Base-by-base conservation (phyloP, 2,329 filamentous ascomycete genomes). In the Penicillium sp. region DNA sequence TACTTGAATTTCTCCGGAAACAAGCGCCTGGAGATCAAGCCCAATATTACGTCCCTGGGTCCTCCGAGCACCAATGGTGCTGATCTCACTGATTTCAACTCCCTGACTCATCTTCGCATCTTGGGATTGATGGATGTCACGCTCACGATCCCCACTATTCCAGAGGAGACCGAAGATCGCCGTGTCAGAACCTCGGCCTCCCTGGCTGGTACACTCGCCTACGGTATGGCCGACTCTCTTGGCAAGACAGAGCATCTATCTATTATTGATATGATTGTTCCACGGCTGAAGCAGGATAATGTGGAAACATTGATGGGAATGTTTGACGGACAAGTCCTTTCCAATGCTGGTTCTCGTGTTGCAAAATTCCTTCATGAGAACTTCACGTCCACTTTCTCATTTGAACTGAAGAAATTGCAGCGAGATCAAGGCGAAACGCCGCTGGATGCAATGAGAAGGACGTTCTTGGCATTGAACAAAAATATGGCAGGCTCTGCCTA, bases 91-190 rank as follows among this genome's bases (percentile, higher is more conserved):
- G 93, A 97, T 70, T 99, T 99, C 71, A 92, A 85, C 61, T 88
- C 89, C 0, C 79, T 99, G 40, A 79, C 81, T 47, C 93, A 96
- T 67, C 80, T 99, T 50, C 84, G 94, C 34, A 88, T 97, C 14
- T 81, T 99, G 35, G 94, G 94, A 26, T 76, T 99, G 66, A 99
- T 99, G 92, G 94, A 99, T 76, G 94, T 99, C 27, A 99, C 94
- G 0, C 83, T 97, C 58, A 97, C 90, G 16, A 91, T 93, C 43
- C 90, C 91, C 3, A 95, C 88, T 43, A 92, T 97, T 45, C 94
- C 94, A 0, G 94, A 99, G 66, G 89, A 97, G 71, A 96, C 88
- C 58, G 92, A 97, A 71, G 93, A 99, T 70, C 85, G 92, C 56
- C 89, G 94, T 80, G 91, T 99, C 51, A 85, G 94, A 67, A 97